phyloP scores from a whole-genome alignment of 2,329 filamentous ascomycete species.

The Magnaporthiopsis rhizophila region DNA sequence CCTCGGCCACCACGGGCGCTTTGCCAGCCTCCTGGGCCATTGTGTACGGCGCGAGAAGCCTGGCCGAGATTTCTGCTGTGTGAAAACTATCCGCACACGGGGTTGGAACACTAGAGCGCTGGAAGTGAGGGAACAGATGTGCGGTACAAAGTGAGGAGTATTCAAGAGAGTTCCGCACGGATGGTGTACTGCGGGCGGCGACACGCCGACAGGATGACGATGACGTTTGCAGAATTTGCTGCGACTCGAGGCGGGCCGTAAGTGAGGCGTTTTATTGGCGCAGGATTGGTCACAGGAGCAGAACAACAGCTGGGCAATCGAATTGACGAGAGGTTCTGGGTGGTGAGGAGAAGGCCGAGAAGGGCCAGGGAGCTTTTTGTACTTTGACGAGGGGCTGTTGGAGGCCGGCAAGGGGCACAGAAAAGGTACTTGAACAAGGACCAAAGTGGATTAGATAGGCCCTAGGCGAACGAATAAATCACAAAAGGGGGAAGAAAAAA shows the following conservation, averaged over 20 bases:
- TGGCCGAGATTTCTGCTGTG: background rate
- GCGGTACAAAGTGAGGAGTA: background rate
- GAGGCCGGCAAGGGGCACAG: background rate
- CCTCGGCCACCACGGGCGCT: slow-evolving; percentile 60
- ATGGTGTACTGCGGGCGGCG: background rate
- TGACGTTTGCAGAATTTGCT: background rate
- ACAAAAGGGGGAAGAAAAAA: slow-evolving; percentile 8
- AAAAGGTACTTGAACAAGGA: background rate
- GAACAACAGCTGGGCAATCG: background rate
- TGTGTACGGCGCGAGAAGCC: background rate
- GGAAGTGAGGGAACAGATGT: background rate
- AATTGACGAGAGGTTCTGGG: background rate
- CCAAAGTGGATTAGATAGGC: background rate
- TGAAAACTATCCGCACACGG: background rate
- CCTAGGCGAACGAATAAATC: background rate
- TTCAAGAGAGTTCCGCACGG: background rate
- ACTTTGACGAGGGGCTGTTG: background rate
- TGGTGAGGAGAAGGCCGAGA: background rate
- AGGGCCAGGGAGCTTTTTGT: background rate
- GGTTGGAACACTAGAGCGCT: background rate
- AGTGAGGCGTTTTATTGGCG: background rate
- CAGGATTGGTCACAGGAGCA: background rate
- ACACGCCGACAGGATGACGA: background rate
- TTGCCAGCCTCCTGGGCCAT: slow-evolving; percentile 26
- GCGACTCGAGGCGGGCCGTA: background rate